These are phyloP conservation scores for Aspergillus mulundensis DNA, from an alignment of 495 filamentous ascomycete species.

Conservation along the genomic window DNA sequence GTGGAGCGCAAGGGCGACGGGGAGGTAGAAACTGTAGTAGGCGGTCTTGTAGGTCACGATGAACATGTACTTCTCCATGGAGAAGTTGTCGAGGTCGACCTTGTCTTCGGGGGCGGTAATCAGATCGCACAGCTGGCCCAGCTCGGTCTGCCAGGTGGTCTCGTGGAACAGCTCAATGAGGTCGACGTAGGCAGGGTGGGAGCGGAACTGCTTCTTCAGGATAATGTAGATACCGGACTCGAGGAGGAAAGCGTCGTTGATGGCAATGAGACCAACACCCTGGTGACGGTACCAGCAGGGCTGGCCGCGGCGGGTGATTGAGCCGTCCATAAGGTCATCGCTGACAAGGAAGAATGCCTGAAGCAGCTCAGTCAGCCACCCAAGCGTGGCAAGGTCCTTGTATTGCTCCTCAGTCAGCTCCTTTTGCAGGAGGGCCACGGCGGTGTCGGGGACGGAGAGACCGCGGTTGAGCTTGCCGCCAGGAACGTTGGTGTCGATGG, in stretches of 20 bases:
- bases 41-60: conserved; percentile 99
- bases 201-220: conserved; percentile 87
- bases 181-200: conserved; percentile 80
- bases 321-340: conserved; percentile 97
- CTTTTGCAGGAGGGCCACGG: conserved; percentile 68
- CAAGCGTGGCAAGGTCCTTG: conserved; percentile 76
- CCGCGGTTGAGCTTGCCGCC: conserved; percentile 98
- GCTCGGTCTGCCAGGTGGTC: conserved; percentile 84
- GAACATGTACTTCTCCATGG: conserved; percentile 91
- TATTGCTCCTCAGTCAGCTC: conserved; percentile 74
- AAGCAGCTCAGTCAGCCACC: conserved; percentile 95
- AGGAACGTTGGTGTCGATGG: conserved; percentile 73
- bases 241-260: conserved; percentile 98
- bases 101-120: conserved; percentile 93
- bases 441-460: conserved; percentile 93
- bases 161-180: conserved; percentile 96
- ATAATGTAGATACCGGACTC: conserved; percentile 85
- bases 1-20: conserved; percentile 85
- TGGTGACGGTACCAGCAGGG: conserved; percentile 94
- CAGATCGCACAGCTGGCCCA: conserved; percentile 90
- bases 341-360: conserved; percentile 99
- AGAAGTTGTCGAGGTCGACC: conserved; percentile 85
- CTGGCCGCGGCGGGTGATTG: conserved; percentile 84
- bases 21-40: conserved; percentile 98
- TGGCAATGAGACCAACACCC: conserved; percentile 86